Evolutionary conservation across 2,329 filamentous ascomycete species (phyloP).

Genomic region (Colletotrichum sp.): DNA sequence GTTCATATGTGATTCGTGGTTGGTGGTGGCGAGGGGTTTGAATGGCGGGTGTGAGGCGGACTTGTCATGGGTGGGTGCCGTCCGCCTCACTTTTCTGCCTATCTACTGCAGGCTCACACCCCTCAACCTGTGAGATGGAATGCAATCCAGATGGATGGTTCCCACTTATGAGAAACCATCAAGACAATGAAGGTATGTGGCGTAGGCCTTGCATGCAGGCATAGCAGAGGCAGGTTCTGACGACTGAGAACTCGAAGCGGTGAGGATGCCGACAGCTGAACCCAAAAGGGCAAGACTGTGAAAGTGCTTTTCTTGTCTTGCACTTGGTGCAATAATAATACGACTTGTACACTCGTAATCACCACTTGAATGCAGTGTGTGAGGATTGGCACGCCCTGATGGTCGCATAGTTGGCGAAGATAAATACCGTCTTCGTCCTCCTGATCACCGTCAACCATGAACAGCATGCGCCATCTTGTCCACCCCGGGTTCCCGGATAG

Average conservation of each 20-base stretch:
- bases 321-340: conserved; percentile 12
- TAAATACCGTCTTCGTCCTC: conserved; percentile 20
- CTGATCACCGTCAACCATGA: conserved; percentile 4
- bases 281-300: conserved; percentile 11
- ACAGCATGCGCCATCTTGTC: background rate
- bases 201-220: conserved; percentile 15
- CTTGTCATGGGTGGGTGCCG: conserved; percentile 14
- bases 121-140: conserved; percentile 11
- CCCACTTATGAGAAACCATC: conserved; percentile 5
- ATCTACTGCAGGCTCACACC: conserved; percentile 19
- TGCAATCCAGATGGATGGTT: conserved; percentile 2
- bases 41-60: conserved; percentile 11
- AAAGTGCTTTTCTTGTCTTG: conserved; percentile 12
- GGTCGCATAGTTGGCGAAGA: conserved; percentile 1
- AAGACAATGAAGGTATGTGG: conserved; percentile 10
- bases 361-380: background rate
- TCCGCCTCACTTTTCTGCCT: conserved; percentile 21
- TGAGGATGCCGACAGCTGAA: conserved; percentile 12
- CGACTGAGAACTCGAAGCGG: conserved; percentile 13
- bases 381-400: conserved; percentile 5
- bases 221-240: conserved; percentile 12
- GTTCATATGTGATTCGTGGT: background rate
- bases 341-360: conserved; percentile 11
- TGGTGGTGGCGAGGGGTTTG: background rate
- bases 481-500: background rate